phyloP scores from a whole-genome alignment of 1,284 basidiomycete species.

The Cutaneotrichosporon dermatis region DNA sequence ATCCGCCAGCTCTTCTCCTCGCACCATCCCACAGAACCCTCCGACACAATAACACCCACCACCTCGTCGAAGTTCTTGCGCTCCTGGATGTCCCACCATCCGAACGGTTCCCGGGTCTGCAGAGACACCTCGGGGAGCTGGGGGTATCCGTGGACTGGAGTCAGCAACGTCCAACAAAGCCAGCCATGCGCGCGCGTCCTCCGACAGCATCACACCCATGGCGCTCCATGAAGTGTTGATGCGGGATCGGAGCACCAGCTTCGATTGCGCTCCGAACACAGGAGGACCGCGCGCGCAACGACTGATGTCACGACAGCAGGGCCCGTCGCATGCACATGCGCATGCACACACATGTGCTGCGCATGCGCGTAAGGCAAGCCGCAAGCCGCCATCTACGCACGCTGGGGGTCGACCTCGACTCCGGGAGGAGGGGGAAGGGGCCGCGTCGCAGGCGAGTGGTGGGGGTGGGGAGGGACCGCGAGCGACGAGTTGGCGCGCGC shows the following conservation, averaged over 20 bases:
- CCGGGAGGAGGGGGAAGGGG: constrained; percentile 29
- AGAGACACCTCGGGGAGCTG: constrained; percentile 66
- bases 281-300: too few relatives aligned
- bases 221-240: too few relatives aligned
- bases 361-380: too few relatives aligned
- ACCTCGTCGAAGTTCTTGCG: constrained; percentile 80
- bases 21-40: not conserved
- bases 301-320: too few relatives aligned
- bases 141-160: constrained; percentile 62
- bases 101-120: constrained; percentile 63
- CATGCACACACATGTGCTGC: too few relatives aligned
- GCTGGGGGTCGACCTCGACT: constrained; percentile 44
- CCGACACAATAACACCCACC: constrained; percentile 51
- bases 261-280: too few relatives aligned
- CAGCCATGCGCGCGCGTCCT: too few relatives aligned
- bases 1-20: too few relatives aligned
- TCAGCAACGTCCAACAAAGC: constrained; percentile 1
- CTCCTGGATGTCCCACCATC: constrained; percentile 78
- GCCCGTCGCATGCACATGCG: too few relatives aligned
- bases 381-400: constrained; percentile 23
- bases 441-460: constrained; percentile 20
- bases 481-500: constrained; percentile 6
- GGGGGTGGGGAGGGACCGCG: constrained; percentile 6
- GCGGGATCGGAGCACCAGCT: too few relatives aligned
- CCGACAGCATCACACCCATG: too few relatives aligned